Base-by-base conservation (phyloP, 495 filamentous ascomycete species). In the Delitschia confertaspora region DNA sequence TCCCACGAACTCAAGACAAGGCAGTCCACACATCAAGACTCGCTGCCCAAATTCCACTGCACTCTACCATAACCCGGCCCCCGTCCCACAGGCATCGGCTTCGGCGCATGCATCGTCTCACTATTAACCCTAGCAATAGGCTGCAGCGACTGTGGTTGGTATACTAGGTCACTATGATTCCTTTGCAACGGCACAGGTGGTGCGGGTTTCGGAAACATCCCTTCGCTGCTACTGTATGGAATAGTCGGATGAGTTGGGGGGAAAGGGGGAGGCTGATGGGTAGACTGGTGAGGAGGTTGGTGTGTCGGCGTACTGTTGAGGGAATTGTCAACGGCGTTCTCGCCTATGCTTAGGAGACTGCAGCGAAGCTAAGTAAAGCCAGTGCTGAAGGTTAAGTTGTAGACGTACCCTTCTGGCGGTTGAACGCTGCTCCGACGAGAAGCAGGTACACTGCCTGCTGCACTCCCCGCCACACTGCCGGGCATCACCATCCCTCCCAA, bases 1-100 rank as follows among this genome's bases (percentile, higher is more conserved):
- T n/a, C n/a, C n/a, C n/a, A n/a, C n/a, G n/a, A n/a, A n/a, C n/a
- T n/a, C n/a, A n/a, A n/a, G n/a, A n/a, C n/a, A n/a, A n/a, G n/a
- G n/a, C n/a, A n/a, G n/a, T n/a, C n/a, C n/a, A n/a, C n/a, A n/a
- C n/a, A n/a, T 42, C 38, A 50, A 24, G 41, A 24, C 35, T 55
- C 51, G 24, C 41, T 46, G 2, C 51, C 51, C 41, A 55, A 33
- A 39, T 50, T 41, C 51, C 51, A 55, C 22, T 50, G 20, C 38
- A 55, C 38, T 1, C 40, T 10, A 13, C 38, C 38, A 13, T 25
- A 27, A n/a, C n/a, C 13, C 25, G 18, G n/a, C 8, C 26, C 4
- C 36, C 35, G 8, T 5, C 39, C 41, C 16, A 32, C 36, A 0
- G 35, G 35, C 41, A 50, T 13, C 3, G 46, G 51, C 26, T 38